Conservation (phyloP, 306 rosid species). For the Acmispon strigosus region DNA sequence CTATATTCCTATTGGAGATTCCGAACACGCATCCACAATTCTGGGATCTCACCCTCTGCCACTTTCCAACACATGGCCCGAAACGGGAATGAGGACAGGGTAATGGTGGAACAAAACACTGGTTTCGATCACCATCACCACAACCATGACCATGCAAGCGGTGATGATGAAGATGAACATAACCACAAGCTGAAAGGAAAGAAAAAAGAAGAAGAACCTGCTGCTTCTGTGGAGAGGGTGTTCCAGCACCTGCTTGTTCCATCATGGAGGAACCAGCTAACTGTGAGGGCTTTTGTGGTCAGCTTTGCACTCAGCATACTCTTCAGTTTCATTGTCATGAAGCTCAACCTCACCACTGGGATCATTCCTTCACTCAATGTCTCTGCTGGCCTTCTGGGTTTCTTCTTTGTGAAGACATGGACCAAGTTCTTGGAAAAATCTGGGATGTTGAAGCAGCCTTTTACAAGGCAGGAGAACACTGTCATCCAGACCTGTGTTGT, state of each 20-base stretch:
- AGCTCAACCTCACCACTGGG: constrained; percentile 51
- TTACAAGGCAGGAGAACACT: constrained; percentile 57
- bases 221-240: constrained; percentile 38
- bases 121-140: constrained; percentile 1
- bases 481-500: constrained; percentile 60
- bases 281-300: constrained; percentile 45
- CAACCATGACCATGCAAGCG: background rate
- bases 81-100: constrained; percentile 14
- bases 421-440: constrained; percentile 37
- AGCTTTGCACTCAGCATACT: constrained; percentile 37
- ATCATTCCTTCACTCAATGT: constrained; percentile 54
- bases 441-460: constrained; percentile 37
- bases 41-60: background rate
- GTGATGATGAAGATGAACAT: too few species aligned
- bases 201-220: constrained; percentile 18
- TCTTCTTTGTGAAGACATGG: constrained; percentile 50
- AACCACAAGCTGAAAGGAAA: background rate
- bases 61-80: constrained; percentile 22
- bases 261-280: constrained; percentile 45
- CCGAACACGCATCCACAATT: background rate
- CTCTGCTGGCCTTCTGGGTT: constrained; percentile 51
- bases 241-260: constrained; percentile 39
- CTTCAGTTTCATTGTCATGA: constrained; percentile 50
- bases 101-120: background rate
- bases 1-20: constrained; percentile 18